Evolutionary conservation across 108 stramenopile genomes (phyloP).

Genomic region (Aurantiochytrium sp.): DNA sequence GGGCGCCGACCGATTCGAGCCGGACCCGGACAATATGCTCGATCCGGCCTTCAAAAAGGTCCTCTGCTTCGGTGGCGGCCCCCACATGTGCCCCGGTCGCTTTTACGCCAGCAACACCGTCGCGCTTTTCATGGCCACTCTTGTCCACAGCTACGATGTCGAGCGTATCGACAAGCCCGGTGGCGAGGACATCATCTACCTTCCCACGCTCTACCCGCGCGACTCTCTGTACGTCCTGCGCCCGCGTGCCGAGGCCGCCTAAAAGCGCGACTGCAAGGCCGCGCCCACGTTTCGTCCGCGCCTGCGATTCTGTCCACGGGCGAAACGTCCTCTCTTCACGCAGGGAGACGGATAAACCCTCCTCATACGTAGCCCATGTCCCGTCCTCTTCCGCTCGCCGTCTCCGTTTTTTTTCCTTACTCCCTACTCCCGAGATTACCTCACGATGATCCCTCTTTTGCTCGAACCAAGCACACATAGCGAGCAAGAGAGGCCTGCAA

Average conservation of each 20-base stretch:
- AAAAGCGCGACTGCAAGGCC: too few species aligned
- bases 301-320: too few species aligned
- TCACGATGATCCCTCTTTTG: too few species aligned
- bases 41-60: background rate
- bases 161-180: background rate
- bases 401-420: too few species aligned
- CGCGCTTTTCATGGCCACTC: background rate
- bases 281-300: too few species aligned
- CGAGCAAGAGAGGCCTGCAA: too few species aligned
- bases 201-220: background rate
- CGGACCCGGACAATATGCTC: background rate
- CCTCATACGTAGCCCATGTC: too few species aligned
- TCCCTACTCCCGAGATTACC: too few species aligned
- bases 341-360: too few species aligned
- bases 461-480: too few species aligned
- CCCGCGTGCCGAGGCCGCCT: background rate
- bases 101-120: conserved; percentile 2
- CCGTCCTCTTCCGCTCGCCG: too few species aligned
- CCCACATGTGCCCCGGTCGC: background rate
- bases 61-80: background rate
- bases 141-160: background rate
- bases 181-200: background rate
- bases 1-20: background rate
- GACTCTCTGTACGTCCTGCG: background rate
- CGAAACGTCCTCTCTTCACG: too few species aligned